Evolutionary conservation across 164 flowering plant genomes (phyloP).

Genomic region (Kalanchoe fedtschenkoi): DNA sequence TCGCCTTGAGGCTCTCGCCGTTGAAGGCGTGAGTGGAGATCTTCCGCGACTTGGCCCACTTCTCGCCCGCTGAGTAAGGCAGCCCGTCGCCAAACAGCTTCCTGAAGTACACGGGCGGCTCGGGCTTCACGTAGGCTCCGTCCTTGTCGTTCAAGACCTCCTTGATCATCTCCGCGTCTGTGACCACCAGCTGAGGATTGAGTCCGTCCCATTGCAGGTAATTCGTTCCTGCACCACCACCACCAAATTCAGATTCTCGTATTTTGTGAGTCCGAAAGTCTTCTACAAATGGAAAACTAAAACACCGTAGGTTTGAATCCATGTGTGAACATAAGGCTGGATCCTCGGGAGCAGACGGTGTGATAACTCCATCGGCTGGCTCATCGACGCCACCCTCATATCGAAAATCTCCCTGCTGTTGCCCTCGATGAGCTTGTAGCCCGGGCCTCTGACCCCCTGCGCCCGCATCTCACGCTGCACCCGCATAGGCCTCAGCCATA

Average conservation of each 20-base stretch:
- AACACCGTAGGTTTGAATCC: conserved; percentile 22
- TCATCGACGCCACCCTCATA: conserved; percentile 12
- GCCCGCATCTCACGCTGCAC: conserved; percentile 7
- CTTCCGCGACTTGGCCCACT: conserved; percentile 30
- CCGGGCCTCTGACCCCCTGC: conserved; percentile 22
- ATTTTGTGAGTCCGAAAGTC: too few relatives aligned
- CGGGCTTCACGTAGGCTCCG: conserved; percentile 15
- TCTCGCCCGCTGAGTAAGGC: conserved; percentile 15
- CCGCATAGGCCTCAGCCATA: too few relatives aligned
- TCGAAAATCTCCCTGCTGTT: conserved; percentile 11
- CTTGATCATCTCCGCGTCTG: conserved; percentile 29
- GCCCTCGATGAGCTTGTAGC: conserved; percentile 16
- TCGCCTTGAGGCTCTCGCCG: conserved; percentile 29
- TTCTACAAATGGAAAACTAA: too few relatives aligned
- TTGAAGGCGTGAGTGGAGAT: conserved; percentile 32
- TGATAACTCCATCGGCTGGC: conserved; percentile 18
- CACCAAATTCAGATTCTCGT: too few relatives aligned
- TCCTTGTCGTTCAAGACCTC: conserved; percentile 26
- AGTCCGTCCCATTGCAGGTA: conserved; percentile 32
- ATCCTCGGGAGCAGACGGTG: conserved; percentile 20
- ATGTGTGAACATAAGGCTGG: conserved; percentile 14
- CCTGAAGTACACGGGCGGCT: conserved; percentile 12
- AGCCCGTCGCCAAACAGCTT: conserved; percentile 40
- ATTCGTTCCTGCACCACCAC: conserved; percentile 21
- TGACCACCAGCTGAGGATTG: conserved; percentile 19